Evolutionary conservation across 169 alveolate genomes (phyloP), one percentile per base, ranked within the genome.

Genomic region (Theileria sp.): DNA sequence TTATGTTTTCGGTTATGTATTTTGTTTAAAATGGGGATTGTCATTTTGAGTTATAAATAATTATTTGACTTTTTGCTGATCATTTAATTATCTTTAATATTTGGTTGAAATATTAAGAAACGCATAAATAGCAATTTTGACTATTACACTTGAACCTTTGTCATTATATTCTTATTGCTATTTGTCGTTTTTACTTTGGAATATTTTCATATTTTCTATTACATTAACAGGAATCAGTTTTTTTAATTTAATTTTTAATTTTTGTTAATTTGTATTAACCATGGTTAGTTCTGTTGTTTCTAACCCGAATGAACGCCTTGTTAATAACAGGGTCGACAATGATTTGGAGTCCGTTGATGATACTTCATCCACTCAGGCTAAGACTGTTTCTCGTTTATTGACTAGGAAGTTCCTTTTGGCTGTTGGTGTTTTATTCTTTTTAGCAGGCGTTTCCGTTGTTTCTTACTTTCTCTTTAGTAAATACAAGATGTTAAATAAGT

Each of bases 251-350:
- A 15, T 64, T 64, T 64, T 32, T 32, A 32, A 32, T 32, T 32
- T 28, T 15, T 15, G 32, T 26, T 23, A 64, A 21, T 64, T 25
- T 21, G 36, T 13, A 13, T 19, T 17, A 58, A 58, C 67, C 30
- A 69, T 69, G 77, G 77, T 69, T 44, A 51, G 67, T 51, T 44
- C 65, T 19, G 65, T 69, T 13, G 61, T 51, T 13, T 17, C 77
- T n/a, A 69, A 69, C 65, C 77, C 77, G 7, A 69, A 51, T 36
- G 77, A 69, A 28, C 44, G 77, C 9, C 65, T 69, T 17, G 65
- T 69, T 17, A 51, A 26, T 60, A 26, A 69, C 65, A 44, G 77
- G 32, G 32, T 69, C 25, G 77, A 69, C 67, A 26, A 32, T 13
- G 77, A 69, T 15, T 51, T 69, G 25, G 77, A 69, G 65, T 44